phyloP scores from a whole-genome alignment of 116 monocot genomes.

The Iris pallida region DNA sequence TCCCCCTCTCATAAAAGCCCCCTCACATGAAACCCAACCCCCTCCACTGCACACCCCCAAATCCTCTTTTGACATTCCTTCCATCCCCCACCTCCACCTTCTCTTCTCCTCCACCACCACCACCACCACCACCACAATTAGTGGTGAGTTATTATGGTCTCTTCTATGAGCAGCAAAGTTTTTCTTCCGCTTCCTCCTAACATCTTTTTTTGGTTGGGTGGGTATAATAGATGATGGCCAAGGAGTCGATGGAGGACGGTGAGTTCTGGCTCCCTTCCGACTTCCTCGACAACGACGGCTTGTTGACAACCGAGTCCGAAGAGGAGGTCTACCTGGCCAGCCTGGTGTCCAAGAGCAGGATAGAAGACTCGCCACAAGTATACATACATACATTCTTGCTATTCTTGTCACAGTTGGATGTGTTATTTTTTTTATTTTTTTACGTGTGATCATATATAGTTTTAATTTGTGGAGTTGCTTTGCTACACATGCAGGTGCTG shows the following conservation, averaged over 20 bases:
- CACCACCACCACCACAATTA: not conserved
- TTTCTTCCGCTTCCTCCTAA: not conserved
- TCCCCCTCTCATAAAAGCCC: no score
- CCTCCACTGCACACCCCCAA: no score
- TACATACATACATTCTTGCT: not conserved
- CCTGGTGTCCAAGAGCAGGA: conserved; percentile 30
- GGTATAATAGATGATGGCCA: conserved; percentile 14
- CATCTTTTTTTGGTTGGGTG: not conserved
- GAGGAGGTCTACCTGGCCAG: conserved; percentile 51
- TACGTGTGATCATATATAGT: not conserved
- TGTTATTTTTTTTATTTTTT: not conserved
- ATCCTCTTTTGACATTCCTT: no score
- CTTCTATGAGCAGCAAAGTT: conserved; percentile 15
- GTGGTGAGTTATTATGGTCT: conserved; percentile 12
- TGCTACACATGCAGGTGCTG: conserved; percentile 8
- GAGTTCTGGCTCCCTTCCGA: conserved; percentile 62
- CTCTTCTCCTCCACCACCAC: not conserved
- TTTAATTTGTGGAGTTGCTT: not conserved
- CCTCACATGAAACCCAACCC: not conserved
- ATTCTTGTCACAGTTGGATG: no score
- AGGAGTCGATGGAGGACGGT: conserved; percentile 20
- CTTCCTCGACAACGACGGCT: conserved; percentile 50
- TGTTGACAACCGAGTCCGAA: conserved; percentile 42
- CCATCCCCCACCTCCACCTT: not conserved
- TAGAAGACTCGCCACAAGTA: conserved; percentile 26